Base-by-base conservation (phyloP, 371 early-diverging fungal species). In the Mucor indicus region DNA sequence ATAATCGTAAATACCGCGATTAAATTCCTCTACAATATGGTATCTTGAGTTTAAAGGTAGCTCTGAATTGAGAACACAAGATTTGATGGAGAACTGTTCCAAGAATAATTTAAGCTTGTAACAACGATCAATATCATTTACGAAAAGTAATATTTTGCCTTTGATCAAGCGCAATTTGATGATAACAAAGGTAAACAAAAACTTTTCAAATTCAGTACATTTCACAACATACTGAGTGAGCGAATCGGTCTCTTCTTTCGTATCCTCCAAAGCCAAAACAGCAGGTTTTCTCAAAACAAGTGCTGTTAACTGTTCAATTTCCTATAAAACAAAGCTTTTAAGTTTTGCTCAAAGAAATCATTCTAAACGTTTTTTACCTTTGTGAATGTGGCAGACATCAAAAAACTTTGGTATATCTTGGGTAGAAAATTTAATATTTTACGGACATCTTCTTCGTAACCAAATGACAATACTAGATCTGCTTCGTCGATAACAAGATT, bases 21-120 rank as follows among this genome's bases (percentile, higher is more conserved):
- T 97, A 68, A 96, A 96, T 62, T 97, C 96, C 53, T 96, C 88
- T 12, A 98, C 93, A 53, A 96, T 93, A 60, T 97, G 95, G 58
- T 85, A 86, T 60, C 93, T 57, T 9, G 93, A 92, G 50, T 93
- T 93, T 55, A 93, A 60, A 1, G 98, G 98, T 50, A 98, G 60
- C 71, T 94, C 96, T 24, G 94, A 89, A 71, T 97, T 96, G 38
- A 97, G 75, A 7, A 95, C 90, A 41, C 95, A 93, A 20, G 87
- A 79, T 45, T 79, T 83, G 56, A 97, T 89, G 4, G 91, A 89
- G 61, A 98, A 98, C 64, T 95, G 94, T 65, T 98, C 97, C 64
- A 98, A 61, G 59, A 95, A 98, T 44, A 98, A 75, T 61, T 92
- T 93, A 10, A 96, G 67, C 19, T 88, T 82, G 70, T 95, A 98